Percentiles rank a stretch among this genome's conserved stretches.
These are phyloP conservation scores for Aspergillus tanneri DNA, from an alignment of 2,329 filamentous ascomycete genomes.

Conservation along the genomic window DNA sequence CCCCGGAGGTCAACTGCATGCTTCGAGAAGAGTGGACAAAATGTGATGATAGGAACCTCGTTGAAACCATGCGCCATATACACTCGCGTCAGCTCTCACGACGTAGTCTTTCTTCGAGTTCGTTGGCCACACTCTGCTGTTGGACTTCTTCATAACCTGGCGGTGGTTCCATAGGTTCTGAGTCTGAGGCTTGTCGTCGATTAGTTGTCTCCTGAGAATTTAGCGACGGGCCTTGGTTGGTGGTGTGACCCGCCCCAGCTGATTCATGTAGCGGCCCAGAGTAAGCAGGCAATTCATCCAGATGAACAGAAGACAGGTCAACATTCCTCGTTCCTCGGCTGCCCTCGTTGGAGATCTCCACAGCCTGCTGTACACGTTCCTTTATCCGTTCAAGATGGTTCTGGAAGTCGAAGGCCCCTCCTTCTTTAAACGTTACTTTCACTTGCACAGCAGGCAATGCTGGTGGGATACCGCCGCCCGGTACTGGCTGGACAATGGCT, in stretches of 20 bases:
- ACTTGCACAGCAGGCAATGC: slow-evolving; percentile 72
- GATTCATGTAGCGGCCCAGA: slow-evolving; percentile 57
- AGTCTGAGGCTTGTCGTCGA: slow-evolving; percentile 26
- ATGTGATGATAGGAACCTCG: neutral
- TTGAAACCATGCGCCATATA: neutral
- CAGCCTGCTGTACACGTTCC: slow-evolving; percentile 76
- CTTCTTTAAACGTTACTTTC: slow-evolving; percentile 88
- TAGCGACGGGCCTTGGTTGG: slow-evolving; percentile 9
- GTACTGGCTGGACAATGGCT: slow-evolving; percentile 73
- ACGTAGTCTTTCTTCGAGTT: slow-evolving; percentile 61
- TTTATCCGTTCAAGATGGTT: slow-evolving; percentile 78
- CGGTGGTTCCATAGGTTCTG: slow-evolving; percentile 68
- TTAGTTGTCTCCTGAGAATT: slow-evolving; percentile 19
- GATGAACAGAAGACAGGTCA: slow-evolving; percentile 64
- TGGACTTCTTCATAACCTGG: slow-evolving; percentile 92
- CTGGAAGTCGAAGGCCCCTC: slow-evolving; percentile 91
- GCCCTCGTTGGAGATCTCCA: slow-evolving; percentile 54
- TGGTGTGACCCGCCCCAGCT: slow-evolving; percentile 4
- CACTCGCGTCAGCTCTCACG: slow-evolving; percentile 25
- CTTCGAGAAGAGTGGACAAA: neutral
- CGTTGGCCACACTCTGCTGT: slow-evolving; percentile 72
- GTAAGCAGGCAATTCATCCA: slow-evolving; percentile 87
- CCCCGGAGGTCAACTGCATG: too few relatives aligned
- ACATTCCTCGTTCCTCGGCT: slow-evolving; percentile 49
- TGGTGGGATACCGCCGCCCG: slow-evolving; percentile 77